Evolutionary conservation across 1,284 basidiomycete genomes (phyloP).

Genomic region (Sanghuangporus weigelae): DNA sequence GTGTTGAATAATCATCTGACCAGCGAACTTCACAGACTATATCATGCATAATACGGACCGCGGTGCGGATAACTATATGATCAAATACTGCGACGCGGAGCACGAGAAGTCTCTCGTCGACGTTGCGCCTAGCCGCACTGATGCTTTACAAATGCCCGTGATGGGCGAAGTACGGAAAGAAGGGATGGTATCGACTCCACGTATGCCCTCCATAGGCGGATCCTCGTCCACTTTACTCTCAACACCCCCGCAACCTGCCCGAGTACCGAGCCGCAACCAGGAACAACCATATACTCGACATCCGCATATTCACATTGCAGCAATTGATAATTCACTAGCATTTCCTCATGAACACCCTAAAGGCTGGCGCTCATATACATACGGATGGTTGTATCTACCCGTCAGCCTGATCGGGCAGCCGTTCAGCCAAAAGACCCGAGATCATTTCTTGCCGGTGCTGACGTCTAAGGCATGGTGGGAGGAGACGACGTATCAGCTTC

Average conservation of each 20-base stretch:
- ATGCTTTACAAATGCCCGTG: conserved; percentile 58
- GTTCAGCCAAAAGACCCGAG: conserved; percentile 77
- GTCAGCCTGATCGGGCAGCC: conserved; percentile 81
- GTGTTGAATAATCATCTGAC: neutral
- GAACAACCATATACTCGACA: conserved; percentile 28
- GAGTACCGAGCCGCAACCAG: neutral
- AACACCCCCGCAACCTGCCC: neutral
- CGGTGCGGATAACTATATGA: conserved; percentile 85
- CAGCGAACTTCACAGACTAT: conserved; percentile 48
- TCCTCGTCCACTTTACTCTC: conserved; percentile 10
- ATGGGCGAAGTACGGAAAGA: conserved; percentile 55
- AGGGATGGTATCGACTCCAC: conserved; percentile 36
- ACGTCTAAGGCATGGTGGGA: conserved; percentile 89
- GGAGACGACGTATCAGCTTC: conserved; percentile 74
- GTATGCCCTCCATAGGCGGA: conserved; percentile 29
- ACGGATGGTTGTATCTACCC: conserved; percentile 88
- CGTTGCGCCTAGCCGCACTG: conserved; percentile 66
- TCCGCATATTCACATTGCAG: conserved; percentile 72
- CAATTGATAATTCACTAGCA: conserved; percentile 90
- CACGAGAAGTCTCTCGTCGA: conserved; percentile 71
- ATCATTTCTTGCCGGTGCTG: conserved; percentile 78
- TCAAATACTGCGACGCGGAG: conserved; percentile 76
- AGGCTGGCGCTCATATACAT: conserved; percentile 88
- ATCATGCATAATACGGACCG: conserved; percentile 87
- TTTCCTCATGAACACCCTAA: conserved; percentile 88